Percentiles rank a stretch among this genome's conserved stretches.
These are phyloP conservation scores for Alliaria petiolata DNA, from an alignment of 345 rosid genomes.

Conservation along the genomic window DNA sequence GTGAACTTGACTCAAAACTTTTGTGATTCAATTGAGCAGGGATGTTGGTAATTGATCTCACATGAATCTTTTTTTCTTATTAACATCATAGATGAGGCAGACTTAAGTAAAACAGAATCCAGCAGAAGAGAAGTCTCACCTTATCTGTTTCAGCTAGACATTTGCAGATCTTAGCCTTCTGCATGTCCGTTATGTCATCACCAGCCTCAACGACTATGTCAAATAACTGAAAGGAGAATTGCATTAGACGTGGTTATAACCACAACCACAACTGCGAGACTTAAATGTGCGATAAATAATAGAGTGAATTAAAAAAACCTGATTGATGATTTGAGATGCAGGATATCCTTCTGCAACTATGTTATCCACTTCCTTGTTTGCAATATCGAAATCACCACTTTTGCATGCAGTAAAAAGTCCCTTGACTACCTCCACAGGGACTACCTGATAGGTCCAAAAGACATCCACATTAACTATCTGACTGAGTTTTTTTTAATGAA, in stretches of 20 bases:
- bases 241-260: conserved; percentile 1
- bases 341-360: conserved; percentile 90
- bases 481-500: background rate
- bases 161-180: conserved; percentile 88
- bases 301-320: conserved; percentile 39
- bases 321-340: conserved; percentile 79
- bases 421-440: conserved; percentile 62
- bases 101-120: background rate
- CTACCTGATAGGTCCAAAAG: conserved; percentile 43
- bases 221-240: conserved; percentile 49
- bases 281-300: background rate
- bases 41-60: background rate
- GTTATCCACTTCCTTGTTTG: conserved; percentile 76
- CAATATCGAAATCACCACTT: conserved; percentile 84
- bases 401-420: conserved; percentile 67
- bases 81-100: background rate
- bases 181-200: conserved; percentile 75
- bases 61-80: no score
- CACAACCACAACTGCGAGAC: background rate
- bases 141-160: conserved; percentile 74
- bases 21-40: background rate
- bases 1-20: background rate
- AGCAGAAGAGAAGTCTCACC: conserved; percentile 37
- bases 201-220: conserved; percentile 57
- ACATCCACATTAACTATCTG: conserved; percentile 5